Evolutionary conservation across 2,329 filamentous ascomycete species (phyloP), one percentile per base, ranked within the genome.

Genomic region (Fusarium solani-melongenae): DNA sequence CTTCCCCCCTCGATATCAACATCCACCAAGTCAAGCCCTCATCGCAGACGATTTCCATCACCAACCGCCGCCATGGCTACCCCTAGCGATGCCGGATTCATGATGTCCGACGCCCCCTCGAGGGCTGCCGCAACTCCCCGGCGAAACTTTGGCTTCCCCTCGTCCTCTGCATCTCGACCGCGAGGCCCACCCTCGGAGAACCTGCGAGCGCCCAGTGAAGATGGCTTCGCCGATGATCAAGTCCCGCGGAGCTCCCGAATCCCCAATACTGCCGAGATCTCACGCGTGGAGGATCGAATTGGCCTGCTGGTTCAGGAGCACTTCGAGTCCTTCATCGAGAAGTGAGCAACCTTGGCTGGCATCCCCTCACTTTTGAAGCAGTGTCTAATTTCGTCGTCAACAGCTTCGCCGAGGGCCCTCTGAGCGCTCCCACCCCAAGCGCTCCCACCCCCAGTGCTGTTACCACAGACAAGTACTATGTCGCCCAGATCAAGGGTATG

Each of bases 401-500:
- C 69, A 90, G 88, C 77, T 96, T 92, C 79, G 86, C 90, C 66
- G 93, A 95, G 82, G 92, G 93, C 20, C 91, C 91, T 4, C 85
- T 88, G 20, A 64, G 68, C 29, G 71, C 7, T 86, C 91, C 4
- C 93, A 75, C 72, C 31, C 69, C 90, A 15, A 88, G 87, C 51
- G 85, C 87, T 8, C 91, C 92, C 11, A 86, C 89, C 5, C 92
- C 93, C 17, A 94, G 92, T 79, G 91, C 91, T 31, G 87, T 91
- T 53, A 92, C 91, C 5, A 94, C 92, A 29, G 92, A 95, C 84
- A 94, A 93, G 81, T 95, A 95, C 85, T 97, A 96, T 82, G 88
- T 96, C 66, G 93, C 93, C 58, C 94, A 95, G 83, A 94, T 97
- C 76, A 91, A 93, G 78, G 92, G 92, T 70, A 91, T 97, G 87